phyloP scores from a whole-genome alignment of 2,329 filamentous ascomycete species.

The Tolypocladium pustulatum region DNA sequence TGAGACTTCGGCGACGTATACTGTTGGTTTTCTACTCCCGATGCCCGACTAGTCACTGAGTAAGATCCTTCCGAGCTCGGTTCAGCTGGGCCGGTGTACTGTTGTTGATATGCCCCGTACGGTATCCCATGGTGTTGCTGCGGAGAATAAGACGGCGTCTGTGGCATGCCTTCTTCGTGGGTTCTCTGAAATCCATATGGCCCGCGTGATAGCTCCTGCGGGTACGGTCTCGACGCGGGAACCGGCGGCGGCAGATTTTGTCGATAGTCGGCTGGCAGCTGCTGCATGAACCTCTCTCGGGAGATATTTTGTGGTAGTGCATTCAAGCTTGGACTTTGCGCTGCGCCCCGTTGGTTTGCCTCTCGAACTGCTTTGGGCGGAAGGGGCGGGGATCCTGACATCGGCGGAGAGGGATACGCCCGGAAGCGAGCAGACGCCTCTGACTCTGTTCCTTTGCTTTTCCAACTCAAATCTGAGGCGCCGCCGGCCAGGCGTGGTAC shows the following conservation, averaged over 20 bases:
- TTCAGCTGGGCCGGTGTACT: slow-evolving; percentile 11
- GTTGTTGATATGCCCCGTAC: slow-evolving; percentile 4
- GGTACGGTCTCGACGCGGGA: slow-evolving; percentile 15
- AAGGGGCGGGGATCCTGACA: slow-evolving; percentile 58
- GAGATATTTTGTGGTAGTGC: slow-evolving; percentile 39
- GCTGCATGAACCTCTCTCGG: slow-evolving; percentile 25
- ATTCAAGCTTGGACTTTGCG: slow-evolving; percentile 29
- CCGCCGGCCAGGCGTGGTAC: slow-evolving; percentile 43
- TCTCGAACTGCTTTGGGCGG: slow-evolving; percentile 49
- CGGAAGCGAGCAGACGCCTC: slow-evolving; percentile 44
- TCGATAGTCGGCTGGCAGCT: slow-evolving; percentile 11
- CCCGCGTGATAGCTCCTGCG: slow-evolving; percentile 13
- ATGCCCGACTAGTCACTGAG: slow-evolving; percentile 18
- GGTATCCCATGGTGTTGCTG: slow-evolving; percentile 7
- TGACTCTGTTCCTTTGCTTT: slow-evolving; percentile 37
- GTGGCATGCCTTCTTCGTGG: slow-evolving; percentile 11
- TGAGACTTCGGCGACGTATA: slow-evolving; percentile 50
- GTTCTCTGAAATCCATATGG: slow-evolving; percentile 14
- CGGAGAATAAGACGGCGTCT: slow-evolving; percentile 14
- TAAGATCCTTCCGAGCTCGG: slow-evolving; percentile 10
- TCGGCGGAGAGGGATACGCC: slow-evolving; percentile 63
- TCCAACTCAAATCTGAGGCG: slow-evolving; percentile 33
- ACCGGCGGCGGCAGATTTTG: slow-evolving; percentile 13
- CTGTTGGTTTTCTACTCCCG: slow-evolving; percentile 31
- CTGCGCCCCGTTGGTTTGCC: slow-evolving; percentile 42